phyloP scores from a whole-genome alignment of 495 filamentous ascomycete species.

The Gamarada debralockiae region DNA sequence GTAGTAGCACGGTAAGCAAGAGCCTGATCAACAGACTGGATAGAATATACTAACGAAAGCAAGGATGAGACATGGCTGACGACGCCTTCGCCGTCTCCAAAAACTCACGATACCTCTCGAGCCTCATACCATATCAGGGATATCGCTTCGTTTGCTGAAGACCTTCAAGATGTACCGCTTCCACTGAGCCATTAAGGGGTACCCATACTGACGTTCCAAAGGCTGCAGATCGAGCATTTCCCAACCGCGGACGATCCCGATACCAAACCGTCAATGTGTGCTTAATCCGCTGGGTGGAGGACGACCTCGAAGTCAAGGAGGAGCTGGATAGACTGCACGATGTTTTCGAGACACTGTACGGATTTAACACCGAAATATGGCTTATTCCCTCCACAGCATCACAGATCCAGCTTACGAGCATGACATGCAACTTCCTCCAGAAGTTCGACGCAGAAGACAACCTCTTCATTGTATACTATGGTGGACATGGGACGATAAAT shows the following conservation, averaged over 20 bases:
- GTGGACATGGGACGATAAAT: conserved; percentile 49
- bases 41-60: too few relatives aligned
- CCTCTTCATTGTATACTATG: conserved; percentile 50
- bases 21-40: too few relatives aligned
- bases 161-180: too few relatives aligned
- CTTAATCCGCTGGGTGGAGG: conserved; percentile 13
- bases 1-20: too few relatives aligned
- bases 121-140: too few relatives aligned
- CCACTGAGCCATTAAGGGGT: too few relatives aligned
- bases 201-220: too few relatives aligned
- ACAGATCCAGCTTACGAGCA: conserved; percentile 45
- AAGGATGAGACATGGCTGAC: too few relatives aligned
- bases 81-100: too few relatives aligned
- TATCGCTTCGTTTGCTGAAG: too few relatives aligned
- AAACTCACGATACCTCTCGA: too few relatives aligned
- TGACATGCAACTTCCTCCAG: conserved; percentile 44
- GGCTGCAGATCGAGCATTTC: conserved; percentile 11
- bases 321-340: conserved; percentile 5
- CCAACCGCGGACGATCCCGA: conserved; percentile 10
- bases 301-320: neutral
- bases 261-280: conserved; percentile 10
- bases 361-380: conserved; percentile 44
- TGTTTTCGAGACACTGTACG: conserved; percentile 36
- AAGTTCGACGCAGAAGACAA: conserved; percentile 44
- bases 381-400: conserved; percentile 47